Conservation (phyloP, 2,329 filamentous ascomycete genomes). For the Sordariomycetes sp. region DNA sequence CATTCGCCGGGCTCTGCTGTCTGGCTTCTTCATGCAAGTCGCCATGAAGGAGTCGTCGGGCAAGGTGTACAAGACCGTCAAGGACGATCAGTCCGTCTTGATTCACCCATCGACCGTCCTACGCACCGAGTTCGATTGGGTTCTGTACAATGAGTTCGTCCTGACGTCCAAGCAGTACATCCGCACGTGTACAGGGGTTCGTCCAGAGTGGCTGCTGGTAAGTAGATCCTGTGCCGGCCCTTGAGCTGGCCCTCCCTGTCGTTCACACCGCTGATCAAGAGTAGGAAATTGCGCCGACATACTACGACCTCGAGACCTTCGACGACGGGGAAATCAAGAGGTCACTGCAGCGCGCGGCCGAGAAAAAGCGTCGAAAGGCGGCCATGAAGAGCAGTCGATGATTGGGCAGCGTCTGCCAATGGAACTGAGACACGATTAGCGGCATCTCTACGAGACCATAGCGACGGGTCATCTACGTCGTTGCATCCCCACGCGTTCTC, state of each 20-base stretch:
- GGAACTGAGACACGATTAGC: too few species aligned
- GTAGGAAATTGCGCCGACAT: slow-evolving; percentile 84
- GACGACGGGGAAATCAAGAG: slow-evolving; percentile 79
- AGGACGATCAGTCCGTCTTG: slow-evolving; percentile 89
- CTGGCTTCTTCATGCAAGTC: slow-evolving; percentile 99
- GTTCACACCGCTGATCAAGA: slow-evolving; percentile 1
- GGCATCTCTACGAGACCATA: too few species aligned
- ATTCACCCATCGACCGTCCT: slow-evolving; percentile 91
- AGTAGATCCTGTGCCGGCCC: slow-evolving; percentile 27
- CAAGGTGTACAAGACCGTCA: slow-evolving; percentile 91
- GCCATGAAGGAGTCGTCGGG: slow-evolving; percentile 84
- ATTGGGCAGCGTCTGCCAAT: too few species aligned
- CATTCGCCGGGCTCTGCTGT: slow-evolving; percentile 82
- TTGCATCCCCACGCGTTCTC: too few species aligned
- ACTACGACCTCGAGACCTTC: slow-evolving; percentile 82
- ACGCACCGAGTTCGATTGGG: slow-evolving; percentile 85
- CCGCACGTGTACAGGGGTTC: slow-evolving; percentile 82
- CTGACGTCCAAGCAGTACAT: slow-evolving; percentile 98
- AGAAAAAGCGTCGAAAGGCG: slow-evolving; percentile 52
- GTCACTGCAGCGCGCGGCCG: slow-evolving; percentile 45
- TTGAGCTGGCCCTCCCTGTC: not conserved
- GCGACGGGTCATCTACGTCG: too few species aligned
- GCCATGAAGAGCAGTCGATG: slow-evolving; percentile 41
- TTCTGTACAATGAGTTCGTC: slow-evolving; percentile 97
- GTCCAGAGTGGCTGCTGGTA: slow-evolving; percentile 90